Evolutionary conservation across 163 green algal genomes (phyloP).

Genomic region (Volvox carteri): DNA sequence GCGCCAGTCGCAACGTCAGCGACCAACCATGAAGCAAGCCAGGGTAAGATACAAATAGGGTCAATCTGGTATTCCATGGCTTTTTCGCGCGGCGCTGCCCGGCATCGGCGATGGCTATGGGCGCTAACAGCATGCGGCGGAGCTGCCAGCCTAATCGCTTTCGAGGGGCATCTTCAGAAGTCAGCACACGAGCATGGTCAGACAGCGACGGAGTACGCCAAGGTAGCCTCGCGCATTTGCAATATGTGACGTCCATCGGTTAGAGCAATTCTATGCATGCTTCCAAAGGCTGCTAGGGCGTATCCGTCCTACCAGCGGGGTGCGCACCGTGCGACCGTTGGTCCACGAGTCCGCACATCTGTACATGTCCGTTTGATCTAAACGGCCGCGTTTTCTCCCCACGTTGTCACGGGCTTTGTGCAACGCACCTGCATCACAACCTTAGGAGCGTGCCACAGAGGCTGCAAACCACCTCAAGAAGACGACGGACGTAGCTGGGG

Average conservation of each 20-base stretch:
- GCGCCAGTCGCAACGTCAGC: too few species aligned
- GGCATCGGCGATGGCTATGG: conserved; percentile 16
- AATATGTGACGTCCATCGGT: neutral
- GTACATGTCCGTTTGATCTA: neutral
- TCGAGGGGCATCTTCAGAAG: neutral
- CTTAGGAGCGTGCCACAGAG: neutral
- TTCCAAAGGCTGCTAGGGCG: neutral
- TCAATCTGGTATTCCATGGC: too few species aligned
- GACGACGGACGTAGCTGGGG: neutral
- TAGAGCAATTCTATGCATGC: neutral
- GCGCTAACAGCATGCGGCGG: conserved; percentile 25
- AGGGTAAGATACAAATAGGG: too few species aligned
- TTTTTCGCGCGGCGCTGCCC: conserved; percentile 5
- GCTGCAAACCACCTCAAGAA: neutral
- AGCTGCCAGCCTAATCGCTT: neutral
- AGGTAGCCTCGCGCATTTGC: neutral
- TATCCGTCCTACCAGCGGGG: neutral
- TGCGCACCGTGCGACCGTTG: neutral
- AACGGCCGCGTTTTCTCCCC: neutral
- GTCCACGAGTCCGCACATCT: neutral
- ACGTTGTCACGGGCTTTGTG: neutral
- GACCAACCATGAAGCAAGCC: too few species aligned
- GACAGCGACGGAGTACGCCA: neutral
- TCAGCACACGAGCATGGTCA: neutral
- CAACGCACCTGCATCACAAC: too few species aligned